Evolutionary conservation across 2,329 filamentous ascomycete species (phyloP).

Genomic region (Hypoxylon sp.): DNA sequence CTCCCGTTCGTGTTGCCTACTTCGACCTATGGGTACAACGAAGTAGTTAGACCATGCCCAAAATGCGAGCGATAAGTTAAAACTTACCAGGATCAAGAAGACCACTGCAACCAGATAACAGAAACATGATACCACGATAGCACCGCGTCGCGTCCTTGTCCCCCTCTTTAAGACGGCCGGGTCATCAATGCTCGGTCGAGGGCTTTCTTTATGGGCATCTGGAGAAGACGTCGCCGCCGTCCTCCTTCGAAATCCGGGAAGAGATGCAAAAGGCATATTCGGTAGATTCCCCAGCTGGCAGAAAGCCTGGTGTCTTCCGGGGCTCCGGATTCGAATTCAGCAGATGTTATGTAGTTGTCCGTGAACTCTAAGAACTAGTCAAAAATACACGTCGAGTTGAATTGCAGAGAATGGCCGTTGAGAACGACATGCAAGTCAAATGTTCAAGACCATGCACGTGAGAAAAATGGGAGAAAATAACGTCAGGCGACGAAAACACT

Average conservation of each 20-base stretch:
- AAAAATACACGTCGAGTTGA: slow-evolving; percentile 19
- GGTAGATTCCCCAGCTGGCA: slow-evolving; percentile 6
- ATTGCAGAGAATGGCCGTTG: slow-evolving; percentile 25
- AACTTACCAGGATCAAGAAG: slow-evolving; percentile 80
- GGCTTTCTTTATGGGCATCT: slow-evolving; percentile 44
- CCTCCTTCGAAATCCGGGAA: slow-evolving; percentile 48
- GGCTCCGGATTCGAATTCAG: slow-evolving; percentile 10
- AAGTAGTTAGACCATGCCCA: slow-evolving; percentile 33
- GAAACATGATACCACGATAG: slow-evolving; percentile 75
- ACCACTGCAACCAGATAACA: slow-evolving; percentile 76
- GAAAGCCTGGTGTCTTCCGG: slow-evolving; percentile 5
- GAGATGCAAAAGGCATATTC: slow-evolving; percentile 44
- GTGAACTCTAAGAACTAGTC: slow-evolving; percentile 14
- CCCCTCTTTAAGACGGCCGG: slow-evolving; percentile 60
- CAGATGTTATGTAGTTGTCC: slow-evolving; percentile 24
- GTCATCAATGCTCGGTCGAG: slow-evolving; percentile 33
- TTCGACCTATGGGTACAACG: slow-evolving; percentile 62
- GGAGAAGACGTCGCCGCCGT: slow-evolving; percentile 34
- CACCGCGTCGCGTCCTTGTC: slow-evolving; percentile 69
- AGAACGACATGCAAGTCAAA: slow-evolving; percentile 24
- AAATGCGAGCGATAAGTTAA: slow-evolving; percentile 6
- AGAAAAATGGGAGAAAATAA: slow-evolving; percentile 33
- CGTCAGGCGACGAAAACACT: slow-evolving; percentile 27
- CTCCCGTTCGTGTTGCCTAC: slow-evolving; percentile 80
- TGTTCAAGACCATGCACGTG: slow-evolving; percentile 33